Conservation (phyloP, 2,329 filamentous ascomycete species). For the Macrophomina phaseolina region DNA sequence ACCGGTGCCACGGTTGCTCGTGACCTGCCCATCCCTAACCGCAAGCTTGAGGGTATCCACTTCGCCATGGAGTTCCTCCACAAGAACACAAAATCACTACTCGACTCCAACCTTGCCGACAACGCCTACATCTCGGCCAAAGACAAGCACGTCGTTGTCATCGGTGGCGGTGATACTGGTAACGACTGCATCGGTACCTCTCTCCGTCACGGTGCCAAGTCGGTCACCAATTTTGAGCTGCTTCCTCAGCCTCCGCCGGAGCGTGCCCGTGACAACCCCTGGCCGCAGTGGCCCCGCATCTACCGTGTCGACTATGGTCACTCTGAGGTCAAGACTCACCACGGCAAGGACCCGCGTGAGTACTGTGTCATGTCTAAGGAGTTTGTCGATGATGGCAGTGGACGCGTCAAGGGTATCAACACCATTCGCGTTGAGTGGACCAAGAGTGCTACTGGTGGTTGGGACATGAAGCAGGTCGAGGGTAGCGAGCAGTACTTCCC, state of each 20-base stretch:
- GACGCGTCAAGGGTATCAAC: constrained; percentile 94
- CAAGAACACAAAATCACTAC: constrained; percentile 95
- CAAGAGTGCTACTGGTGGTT: constrained; percentile 83
- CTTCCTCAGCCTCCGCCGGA: constrained; percentile 89
- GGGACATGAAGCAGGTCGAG: constrained; percentile 98
- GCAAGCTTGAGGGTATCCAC: constrained; percentile 88
- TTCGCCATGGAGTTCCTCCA: constrained; percentile 98
- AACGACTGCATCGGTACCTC: constrained; percentile 98
- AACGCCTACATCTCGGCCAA: constrained; percentile 91
- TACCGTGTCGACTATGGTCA: constrained; percentile 99
- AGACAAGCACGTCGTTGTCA: constrained; percentile 94
- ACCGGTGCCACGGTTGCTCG: constrained; percentile 93
- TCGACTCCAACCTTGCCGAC: constrained; percentile 87
- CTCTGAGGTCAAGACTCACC: constrained; percentile 93
- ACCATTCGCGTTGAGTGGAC: constrained; percentile 96
- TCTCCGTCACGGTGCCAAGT: constrained; percentile 92
- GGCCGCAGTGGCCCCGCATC: constrained; percentile 97
- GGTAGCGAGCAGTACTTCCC: constrained; percentile 96
- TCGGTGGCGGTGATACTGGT: constrained; percentile 95
- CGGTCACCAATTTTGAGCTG: constrained; percentile 94
- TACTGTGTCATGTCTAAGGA: constrained; percentile 99
- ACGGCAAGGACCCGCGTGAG: constrained; percentile 93
- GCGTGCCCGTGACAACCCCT: constrained; percentile 92
- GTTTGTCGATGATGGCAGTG: constrained; percentile 86
- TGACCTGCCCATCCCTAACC: constrained; percentile 88